These are phyloP conservation scores for Bacidia gigantensis DNA, from an alignment of 495 filamentous ascomycete species.

Conservation along the genomic window DNA sequence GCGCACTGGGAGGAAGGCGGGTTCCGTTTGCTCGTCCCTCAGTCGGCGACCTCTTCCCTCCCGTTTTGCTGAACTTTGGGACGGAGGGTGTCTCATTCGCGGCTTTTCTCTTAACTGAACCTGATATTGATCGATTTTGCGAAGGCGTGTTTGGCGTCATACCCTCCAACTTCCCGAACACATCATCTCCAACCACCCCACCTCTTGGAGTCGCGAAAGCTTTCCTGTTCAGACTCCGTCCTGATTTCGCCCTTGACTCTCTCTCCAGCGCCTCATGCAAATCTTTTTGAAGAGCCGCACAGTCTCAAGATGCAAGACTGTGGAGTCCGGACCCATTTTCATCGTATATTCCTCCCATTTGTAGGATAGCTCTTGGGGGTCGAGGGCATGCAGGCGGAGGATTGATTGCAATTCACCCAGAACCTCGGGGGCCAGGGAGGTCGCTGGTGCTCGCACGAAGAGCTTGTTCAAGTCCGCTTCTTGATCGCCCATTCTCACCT, in stretches of 20 bases:
- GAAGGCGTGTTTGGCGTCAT: conserved; percentile 62
- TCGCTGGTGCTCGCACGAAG: conserved; percentile 42
- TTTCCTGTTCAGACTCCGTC: conserved; percentile 42
- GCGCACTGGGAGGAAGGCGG: conserved; percentile 22
- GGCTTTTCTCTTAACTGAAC: conserved; percentile 42
- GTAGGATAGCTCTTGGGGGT: conserved; percentile 73
- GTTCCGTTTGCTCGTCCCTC: conserved; percentile 16
- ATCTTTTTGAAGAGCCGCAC: conserved; percentile 70
- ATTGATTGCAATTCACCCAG: conserved; percentile 69
- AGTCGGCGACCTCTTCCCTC: conserved; percentile 29
- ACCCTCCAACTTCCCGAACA: conserved; percentile 80
- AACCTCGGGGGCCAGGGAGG: conserved; percentile 55
- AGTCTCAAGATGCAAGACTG: conserved; percentile 51
- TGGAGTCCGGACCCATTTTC: conserved; percentile 71
- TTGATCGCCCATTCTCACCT: conserved; percentile 41
- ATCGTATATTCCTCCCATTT: conserved; percentile 98
- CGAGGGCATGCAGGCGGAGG: conserved; percentile 62
- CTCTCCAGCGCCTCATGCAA: conserved; percentile 73
- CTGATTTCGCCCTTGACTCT: conserved; percentile 45
- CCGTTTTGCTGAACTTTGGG: conserved; percentile 36
- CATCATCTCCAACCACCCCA: conserved; percentile 43
- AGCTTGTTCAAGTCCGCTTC: conserved; percentile 51
- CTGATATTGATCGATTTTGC: conserved; percentile 33
- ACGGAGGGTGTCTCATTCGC: conserved; percentile 43
- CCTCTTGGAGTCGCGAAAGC: conserved; percentile 50